These are phyloP conservation scores for Zalaria sp. DNA, from an alignment of 2,329 filamentous ascomycete genomes.

Conservation along the genomic window DNA sequence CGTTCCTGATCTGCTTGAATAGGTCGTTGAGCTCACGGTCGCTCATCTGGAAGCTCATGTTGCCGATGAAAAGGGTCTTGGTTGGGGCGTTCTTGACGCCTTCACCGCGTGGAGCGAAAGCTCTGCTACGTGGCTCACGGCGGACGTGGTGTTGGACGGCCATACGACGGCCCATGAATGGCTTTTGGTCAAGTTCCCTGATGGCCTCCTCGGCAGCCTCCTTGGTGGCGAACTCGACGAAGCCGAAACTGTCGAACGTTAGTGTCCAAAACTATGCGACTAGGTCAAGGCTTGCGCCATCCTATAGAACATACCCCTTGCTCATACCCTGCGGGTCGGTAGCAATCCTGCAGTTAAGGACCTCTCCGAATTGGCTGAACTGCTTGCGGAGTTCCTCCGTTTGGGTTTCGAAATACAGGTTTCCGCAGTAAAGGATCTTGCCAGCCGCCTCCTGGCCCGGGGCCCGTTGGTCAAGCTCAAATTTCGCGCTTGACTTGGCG, in stretches of 20 bases:
- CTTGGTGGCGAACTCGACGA: conserved; percentile 43
- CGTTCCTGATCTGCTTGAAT: conserved; percentile 55
- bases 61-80: conserved; percentile 66
- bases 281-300: background rate
- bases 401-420: conserved; percentile 55
- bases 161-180: conserved; percentile 50
- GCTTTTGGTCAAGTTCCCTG: conserved; percentile 41
- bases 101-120: background rate
- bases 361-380: conserved; percentile 43
- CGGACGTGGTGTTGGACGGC: conserved; percentile 44
- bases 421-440: conserved; percentile 49
- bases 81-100: conserved; percentile 26
- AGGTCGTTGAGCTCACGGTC: conserved; percentile 69
- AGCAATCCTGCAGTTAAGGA: conserved; percentile 41
- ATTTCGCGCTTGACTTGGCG: conserved; percentile 3
- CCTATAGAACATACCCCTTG: conserved; percentile 43
- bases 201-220: conserved; percentile 43
- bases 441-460: conserved; percentile 11
- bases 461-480: conserved; percentile 6
- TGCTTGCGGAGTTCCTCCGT: conserved; percentile 44
- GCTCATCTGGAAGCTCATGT: conserved; percentile 74
- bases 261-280: background rate
- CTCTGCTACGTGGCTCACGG: conserved; percentile 8
- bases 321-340: conserved; percentile 49
- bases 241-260: conserved; percentile 43